Evolutionary conservation across 208 protist genomes (phyloP).

Genomic region (Acanthamoeba divionensis): DNA sequence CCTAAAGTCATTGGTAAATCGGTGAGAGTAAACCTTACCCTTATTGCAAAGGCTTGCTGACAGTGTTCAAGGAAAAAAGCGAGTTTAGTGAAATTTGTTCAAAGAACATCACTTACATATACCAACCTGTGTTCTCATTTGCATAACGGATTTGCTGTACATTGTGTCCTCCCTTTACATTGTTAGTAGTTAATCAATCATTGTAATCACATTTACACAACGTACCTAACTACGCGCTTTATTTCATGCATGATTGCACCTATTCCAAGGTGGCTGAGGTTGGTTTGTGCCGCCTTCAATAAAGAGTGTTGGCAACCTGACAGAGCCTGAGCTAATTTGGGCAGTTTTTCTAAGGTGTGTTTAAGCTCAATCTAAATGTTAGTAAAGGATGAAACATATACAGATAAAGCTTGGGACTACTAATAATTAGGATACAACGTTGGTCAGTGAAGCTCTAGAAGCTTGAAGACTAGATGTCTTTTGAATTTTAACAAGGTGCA

Average conservation of each 20-base stretch:
- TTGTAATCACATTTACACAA: too few species aligned
- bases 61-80: neutral
- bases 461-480: constrained; percentile 30
- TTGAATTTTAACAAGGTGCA: constrained; percentile 35
- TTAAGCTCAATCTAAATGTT: constrained; percentile 20
- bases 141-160: neutral
- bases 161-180: neutral
- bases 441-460: neutral
- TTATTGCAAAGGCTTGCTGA: constrained; percentile 33
- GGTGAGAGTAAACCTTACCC: neutral
- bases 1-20: neutral
- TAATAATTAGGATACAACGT: neutral
- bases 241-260: neutral
- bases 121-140: constrained; percentile 35
- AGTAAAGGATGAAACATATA: neutral
- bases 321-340: neutral
- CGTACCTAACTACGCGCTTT: neutral
- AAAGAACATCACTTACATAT: neutral
- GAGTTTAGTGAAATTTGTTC: neutral
- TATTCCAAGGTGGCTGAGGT: neutral
- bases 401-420: neutral
- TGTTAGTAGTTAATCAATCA: too few species aligned
- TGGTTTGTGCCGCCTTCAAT: neutral
- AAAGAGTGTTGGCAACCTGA: constrained; percentile 3
- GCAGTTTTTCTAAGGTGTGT: neutral